phyloP scores from a whole-genome alignment of 1,284 basidiomycete species.

The Ganoderma multipileum region DNA sequence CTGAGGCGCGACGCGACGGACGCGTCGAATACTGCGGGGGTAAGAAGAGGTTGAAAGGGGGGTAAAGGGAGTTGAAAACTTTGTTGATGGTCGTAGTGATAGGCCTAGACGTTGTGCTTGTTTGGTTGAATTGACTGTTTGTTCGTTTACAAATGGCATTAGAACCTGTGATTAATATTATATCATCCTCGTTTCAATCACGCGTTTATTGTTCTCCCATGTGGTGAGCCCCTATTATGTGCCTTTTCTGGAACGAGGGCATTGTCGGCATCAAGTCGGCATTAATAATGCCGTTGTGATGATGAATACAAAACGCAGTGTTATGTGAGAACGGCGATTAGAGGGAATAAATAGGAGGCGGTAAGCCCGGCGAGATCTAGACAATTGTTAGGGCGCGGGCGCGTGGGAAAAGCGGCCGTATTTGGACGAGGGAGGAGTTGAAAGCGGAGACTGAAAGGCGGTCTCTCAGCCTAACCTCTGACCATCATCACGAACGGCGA shows the following conservation, averaged over 20 bases:
- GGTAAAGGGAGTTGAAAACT: slow-evolving; percentile 38
- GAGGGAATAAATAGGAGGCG: neutral
- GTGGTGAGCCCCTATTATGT: slow-evolving; percentile 16
- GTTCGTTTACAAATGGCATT: slow-evolving; percentile 31
- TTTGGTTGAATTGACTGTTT: slow-evolving; percentile 38
- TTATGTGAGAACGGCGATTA: neutral
- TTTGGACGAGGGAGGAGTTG: slow-evolving; percentile 27
- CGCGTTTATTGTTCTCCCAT: slow-evolving; percentile 24
- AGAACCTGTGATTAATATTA: slow-evolving; percentile 21
- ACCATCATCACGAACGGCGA: slow-evolving; percentile 41
- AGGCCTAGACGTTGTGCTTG: slow-evolving; percentile 35
- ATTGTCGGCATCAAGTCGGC: neutral
- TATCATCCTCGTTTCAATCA: slow-evolving; percentile 21
- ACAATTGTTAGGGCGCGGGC: slow-evolving; percentile 14
- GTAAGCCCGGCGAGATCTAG: neutral
- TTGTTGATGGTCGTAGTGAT: slow-evolving; percentile 34
- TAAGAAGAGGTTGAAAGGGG: slow-evolving; percentile 36
- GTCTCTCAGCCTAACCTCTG: slow-evolving; percentile 38
- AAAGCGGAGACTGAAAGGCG: slow-evolving; percentile 37
- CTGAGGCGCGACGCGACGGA: slow-evolving; percentile 38
- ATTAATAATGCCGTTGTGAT: slow-evolving; percentile 3
- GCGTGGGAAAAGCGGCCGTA: slow-evolving; percentile 32
- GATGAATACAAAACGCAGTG: neutral
- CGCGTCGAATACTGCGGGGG: slow-evolving; percentile 34
- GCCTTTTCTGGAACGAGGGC: slow-evolving; percentile 2